A percentile compares a stretch with the other conserved stretches of the same genome.
Evolutionary conservation across 2,329 filamentous ascomycete species (phyloP).

Genomic region (Sporothrix sp.): DNA sequence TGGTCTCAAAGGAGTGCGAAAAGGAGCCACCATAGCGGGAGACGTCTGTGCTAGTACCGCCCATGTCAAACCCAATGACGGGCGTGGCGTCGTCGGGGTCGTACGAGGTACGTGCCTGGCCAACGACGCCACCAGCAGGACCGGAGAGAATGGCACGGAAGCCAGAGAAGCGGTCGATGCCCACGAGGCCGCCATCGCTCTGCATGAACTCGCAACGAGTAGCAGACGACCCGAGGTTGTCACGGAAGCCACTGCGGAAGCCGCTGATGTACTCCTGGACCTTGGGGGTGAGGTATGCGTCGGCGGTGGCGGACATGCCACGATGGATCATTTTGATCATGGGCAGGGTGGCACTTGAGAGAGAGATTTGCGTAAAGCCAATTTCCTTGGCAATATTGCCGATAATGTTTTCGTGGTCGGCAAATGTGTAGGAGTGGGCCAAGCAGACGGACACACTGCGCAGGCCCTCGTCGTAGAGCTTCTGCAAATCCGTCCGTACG

Average conservation of each 20-base stretch:
- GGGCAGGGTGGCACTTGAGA: constrained; percentile 29
- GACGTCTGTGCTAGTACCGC: constrained; percentile 12
- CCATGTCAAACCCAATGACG: constrained; percentile 58
- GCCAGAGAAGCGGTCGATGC: constrained; percentile 24
- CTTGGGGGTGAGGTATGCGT: constrained; percentile 63
- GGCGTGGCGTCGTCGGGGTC: constrained; percentile 56
- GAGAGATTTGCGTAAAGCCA: constrained; percentile 56
- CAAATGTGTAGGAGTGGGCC: constrained; percentile 17
- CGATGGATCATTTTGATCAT: constrained; percentile 71
- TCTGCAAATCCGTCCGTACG: constrained; percentile 49
- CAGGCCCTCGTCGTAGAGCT: constrained; percentile 45
- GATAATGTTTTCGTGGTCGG: constrained; percentile 16
- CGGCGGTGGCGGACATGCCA: constrained; percentile 60
- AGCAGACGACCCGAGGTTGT: not conserved
- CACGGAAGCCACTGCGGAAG: constrained; percentile 51
- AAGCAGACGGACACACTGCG: constrained; percentile 39
- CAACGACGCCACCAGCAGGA: constrained; percentile 61
- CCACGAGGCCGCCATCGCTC: constrained; percentile 40
- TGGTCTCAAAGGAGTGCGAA: constrained; percentile 61
- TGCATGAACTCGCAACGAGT: constrained; percentile 68
- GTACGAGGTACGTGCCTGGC: constrained; percentile 62
- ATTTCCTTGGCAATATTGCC: constrained; percentile 44
- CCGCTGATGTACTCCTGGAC: constrained; percentile 61
- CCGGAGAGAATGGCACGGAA: constrained; percentile 56
- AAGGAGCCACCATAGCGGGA: constrained; percentile 38